Evolutionary conservation across 108 stramenopile genomes (phyloP), one percentile per base, ranked within the genome.

Genomic region (Skeletonema menzelii): DNA sequence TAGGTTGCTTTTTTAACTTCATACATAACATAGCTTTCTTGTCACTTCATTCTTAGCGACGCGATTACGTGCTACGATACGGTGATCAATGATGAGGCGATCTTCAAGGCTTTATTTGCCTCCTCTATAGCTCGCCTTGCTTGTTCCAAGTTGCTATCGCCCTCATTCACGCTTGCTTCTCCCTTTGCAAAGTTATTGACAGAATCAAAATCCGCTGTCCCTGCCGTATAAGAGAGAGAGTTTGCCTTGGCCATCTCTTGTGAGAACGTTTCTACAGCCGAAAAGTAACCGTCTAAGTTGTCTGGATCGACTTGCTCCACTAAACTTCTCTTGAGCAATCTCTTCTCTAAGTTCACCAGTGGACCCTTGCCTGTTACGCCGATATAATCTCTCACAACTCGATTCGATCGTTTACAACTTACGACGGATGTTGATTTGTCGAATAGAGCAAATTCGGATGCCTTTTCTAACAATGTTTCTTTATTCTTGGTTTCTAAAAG

Each of bases 291-390:
- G 24, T 87, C 90, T n/a, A 88, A 65, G 24, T 59, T 62, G 64
- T 89, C 87, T 20, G 73, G 75, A 67, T 85, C 86, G 7, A 89
- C 79, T 64, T 47, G 75, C 14, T 86, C 76, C 35, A 89, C 76
- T 13, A 86, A 85, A 60, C 32, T 56, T 64, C 75, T 79, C 49
- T 56, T 73, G 53, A 78, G 58, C 20, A 92, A 42, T 44, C 67
- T 73, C 67, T 87, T 89, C 37, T 92, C 91, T 4, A 85, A 44
- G 5, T 83, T 85, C 10, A 89, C 91, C 73, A 92, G 35, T 15
- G 91, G 91, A 12, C 91, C 86, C 58, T 87, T 89, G 32, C 91
- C 91, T 6, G 91, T 92, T 30, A 80, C 84, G 13, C 90, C 90
- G 27, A 91, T 67, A 61, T 91, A 91, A 60, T 88, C 88, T 57